phyloP scores from a whole-genome alignment of 805 yeast genomes.

The Metschnikowia chrysomelidarum region DNA sequence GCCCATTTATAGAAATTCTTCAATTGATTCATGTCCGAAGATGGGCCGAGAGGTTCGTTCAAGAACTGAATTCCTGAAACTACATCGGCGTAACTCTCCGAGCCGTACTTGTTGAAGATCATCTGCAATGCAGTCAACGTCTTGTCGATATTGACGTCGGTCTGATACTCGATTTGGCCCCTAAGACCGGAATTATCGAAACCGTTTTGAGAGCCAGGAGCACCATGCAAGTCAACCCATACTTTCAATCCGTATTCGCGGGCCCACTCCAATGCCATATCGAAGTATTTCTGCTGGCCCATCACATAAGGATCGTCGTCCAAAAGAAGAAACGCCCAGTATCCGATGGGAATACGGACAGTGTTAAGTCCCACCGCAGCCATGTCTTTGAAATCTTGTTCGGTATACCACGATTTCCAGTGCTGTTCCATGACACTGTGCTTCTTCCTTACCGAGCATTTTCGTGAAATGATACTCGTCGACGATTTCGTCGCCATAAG shows the following conservation, averaged over 20 bases:
- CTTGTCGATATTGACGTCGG: constrained; percentile 21
- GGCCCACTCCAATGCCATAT: constrained; percentile 78
- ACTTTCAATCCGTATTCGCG: constrained; percentile 59
- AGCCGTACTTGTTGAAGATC: constrained; percentile 65
- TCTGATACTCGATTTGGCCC: constrained; percentile 38
- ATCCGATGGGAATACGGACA: constrained; percentile 90
- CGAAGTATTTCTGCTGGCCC: constrained; percentile 75
- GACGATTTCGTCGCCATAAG: constrained; percentile 49
- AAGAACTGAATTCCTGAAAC: constrained; percentile 81
- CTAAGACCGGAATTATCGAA: constrained; percentile 91
- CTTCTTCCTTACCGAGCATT: constrained; percentile 58
- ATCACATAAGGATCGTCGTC: constrained; percentile 80
- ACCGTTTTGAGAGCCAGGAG: constrained; percentile 96
- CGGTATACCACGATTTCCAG: constrained; percentile 78
- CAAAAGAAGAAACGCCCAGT: constrained; percentile 78
- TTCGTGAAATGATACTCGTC: constrained; percentile 77
- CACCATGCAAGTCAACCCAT: constrained; percentile 94
- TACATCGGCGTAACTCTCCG: constrained; percentile 58
- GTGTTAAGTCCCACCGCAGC: constrained; percentile 67
- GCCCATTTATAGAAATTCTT: constrained; percentile 61
- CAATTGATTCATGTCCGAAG: constrained; percentile 56
- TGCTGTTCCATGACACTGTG: constrained; percentile 55
- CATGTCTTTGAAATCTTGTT: constrained; percentile 64
- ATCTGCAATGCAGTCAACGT: constrained; percentile 55
- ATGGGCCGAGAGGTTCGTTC: constrained; percentile 86